Conservation (phyloP, 1,284 basidiomycete species). For the Microbotryum scabiosae region DNA sequence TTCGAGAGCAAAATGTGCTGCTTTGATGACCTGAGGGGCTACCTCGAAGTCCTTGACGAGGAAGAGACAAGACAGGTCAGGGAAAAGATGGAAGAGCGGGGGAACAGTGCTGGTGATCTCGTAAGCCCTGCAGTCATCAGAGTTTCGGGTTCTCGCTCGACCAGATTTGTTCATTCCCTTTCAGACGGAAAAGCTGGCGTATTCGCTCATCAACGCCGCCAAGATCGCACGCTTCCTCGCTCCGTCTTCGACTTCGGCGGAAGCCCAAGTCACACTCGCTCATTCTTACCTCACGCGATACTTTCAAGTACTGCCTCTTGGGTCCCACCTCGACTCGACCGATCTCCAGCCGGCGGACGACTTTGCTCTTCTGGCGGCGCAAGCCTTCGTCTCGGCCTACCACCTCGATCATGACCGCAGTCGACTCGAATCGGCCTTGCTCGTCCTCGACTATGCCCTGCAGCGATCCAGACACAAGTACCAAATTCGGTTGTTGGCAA, state of each 20-base stretch:
- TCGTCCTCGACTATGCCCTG: constrained; percentile 61
- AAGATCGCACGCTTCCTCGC: constrained; percentile 61
- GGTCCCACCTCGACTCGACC: constrained; percentile 58
- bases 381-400: constrained; percentile 41
- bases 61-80: constrained; percentile 15
- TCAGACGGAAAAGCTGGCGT: constrained; percentile 51
- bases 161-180: not conserved
- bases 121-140: not conserved
- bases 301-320: constrained; percentile 56
- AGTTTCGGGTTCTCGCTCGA: not conserved
- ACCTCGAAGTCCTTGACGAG: constrained; percentile 47
- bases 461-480: constrained; percentile 67
- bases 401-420: constrained; percentile 42
- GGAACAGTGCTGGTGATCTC: not conserved
- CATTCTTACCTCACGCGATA: constrained; percentile 54
- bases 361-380: constrained; percentile 62
- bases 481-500: constrained; percentile 60
- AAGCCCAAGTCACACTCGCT: constrained; percentile 51
- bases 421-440: constrained; percentile 56
- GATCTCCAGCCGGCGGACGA: constrained; percentile 85
- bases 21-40: constrained; percentile 70
- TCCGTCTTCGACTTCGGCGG: constrained; percentile 45
- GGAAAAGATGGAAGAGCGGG: constrained; percentile 8
- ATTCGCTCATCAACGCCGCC: constrained; percentile 57
- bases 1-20: constrained; percentile 75